A percentile compares a stretch with the other conserved stretches of the same genome.
phyloP scores from a whole-genome alignment of 106 monocot genomes.

The Allium fistulosum region DNA sequence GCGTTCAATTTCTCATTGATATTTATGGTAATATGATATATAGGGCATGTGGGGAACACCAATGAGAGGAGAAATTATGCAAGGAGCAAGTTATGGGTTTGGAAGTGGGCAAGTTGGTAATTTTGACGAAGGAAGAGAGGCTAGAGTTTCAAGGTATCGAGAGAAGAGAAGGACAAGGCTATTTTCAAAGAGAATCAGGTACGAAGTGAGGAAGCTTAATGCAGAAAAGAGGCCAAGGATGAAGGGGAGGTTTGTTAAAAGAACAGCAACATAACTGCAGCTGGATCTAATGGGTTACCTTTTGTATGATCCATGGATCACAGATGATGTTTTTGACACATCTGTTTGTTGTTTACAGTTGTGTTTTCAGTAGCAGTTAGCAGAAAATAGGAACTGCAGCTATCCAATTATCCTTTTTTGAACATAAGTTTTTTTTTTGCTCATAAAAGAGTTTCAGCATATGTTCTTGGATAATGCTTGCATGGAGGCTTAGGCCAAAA shows the following conservation, averaged over 20 bases:
- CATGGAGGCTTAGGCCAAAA: too few relatives aligned
- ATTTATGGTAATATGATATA: background rate
- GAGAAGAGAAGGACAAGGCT: conserved; percentile 89
- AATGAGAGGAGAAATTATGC: conserved; percentile 10
- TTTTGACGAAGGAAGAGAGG: conserved; percentile 32
- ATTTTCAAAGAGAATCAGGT: conserved; percentile 85
- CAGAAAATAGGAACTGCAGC: too few relatives aligned
- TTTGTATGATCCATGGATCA: background rate
- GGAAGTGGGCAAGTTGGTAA: conserved; percentile 6
- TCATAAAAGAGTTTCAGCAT: background rate
- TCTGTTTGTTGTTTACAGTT: too few relatives aligned
- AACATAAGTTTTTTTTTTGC: background rate
- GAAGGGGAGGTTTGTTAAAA: conserved; percentile 89
- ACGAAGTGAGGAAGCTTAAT: conserved; percentile 94
- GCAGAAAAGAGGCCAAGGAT: conserved; percentile 93
- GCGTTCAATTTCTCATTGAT: background rate
- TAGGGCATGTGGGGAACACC: conserved; percentile 11
- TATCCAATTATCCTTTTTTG: background rate
- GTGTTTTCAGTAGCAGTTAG: too few relatives aligned
- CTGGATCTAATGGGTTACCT: background rate
- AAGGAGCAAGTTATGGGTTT: conserved; percentile 1
- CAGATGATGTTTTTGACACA: background rate
- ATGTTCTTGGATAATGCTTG: background rate
- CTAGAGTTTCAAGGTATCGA: conserved; percentile 77
- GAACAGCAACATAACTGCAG: conserved; percentile 12